phyloP scores from a whole-genome alignment of 2,329 filamentous ascomycete species.

The Alternaria sp. region DNA sequence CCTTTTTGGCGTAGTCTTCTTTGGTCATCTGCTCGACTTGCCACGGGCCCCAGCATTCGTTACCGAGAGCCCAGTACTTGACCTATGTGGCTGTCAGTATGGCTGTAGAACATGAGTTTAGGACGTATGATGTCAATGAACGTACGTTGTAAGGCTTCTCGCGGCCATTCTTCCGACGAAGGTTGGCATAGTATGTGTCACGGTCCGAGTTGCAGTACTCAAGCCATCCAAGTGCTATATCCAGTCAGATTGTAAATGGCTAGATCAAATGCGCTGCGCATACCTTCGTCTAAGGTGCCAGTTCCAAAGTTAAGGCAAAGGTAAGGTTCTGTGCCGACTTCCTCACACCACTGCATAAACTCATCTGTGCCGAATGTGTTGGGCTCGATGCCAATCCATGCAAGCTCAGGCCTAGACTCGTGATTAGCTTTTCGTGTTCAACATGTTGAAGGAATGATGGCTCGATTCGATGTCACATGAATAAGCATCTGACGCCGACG shows the following conservation, averaged over 20 bases:
- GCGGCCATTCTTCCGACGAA: conserved; percentile 77
- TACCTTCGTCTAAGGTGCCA: conserved; percentile 65
- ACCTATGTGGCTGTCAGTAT: conserved; percentile 48
- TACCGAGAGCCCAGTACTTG: conserved; percentile 88
- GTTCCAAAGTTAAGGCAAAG: conserved; percentile 84
- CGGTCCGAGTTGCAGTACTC: conserved; percentile 86
- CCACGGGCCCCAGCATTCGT: conserved; percentile 61
- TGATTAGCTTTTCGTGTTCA: conserved; percentile 8
- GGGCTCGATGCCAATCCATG: conserved; percentile 79
- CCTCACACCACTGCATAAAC: conserved; percentile 82
- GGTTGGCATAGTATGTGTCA: conserved; percentile 83
- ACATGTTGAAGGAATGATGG: conserved; percentile 2
- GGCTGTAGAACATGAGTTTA: too few relatives aligned
- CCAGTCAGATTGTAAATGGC: conserved; percentile 19
- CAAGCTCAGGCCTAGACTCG: conserved; percentile 71
- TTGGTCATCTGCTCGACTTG: conserved; percentile 72
- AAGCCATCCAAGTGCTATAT: conserved; percentile 74
- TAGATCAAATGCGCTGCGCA: neutral
- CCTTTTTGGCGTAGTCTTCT: conserved; percentile 74
- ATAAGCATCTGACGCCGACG: neutral
- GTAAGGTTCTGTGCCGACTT: conserved; percentile 79
- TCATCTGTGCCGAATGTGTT: conserved; percentile 88
- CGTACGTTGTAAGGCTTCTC: conserved; percentile 76
- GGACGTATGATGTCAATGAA: neutral
- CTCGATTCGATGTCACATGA: neutral